Base-by-base conservation (phyloP, 192 early-diverging fungal genomes). In the Umbelopsis sp. region DNA sequence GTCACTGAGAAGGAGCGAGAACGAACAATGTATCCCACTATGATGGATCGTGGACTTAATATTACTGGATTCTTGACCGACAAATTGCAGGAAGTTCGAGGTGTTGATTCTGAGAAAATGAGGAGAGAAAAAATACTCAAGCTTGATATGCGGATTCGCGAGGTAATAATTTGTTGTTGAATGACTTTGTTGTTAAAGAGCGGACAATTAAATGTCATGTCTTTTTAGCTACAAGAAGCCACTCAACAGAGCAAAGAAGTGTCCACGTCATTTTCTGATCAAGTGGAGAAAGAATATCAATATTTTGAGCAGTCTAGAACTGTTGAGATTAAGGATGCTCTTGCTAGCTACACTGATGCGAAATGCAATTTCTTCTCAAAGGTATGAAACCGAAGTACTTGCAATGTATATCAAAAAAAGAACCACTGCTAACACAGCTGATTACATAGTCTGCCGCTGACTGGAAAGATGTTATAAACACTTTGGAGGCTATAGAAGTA, bases 61-160 rank as follows among this genome's bases (percentile, higher is more conserved):
- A 77, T 95, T 46, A 86, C 91, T 21, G 89, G 90, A 20, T 97
- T 88, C 73, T 83, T 98, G 35, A 89, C 89, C 55, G 94, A 91
- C 71, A 97, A 95, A 73, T 87, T 94, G 68, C 90, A 95, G 67
- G 94, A 97, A 64, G 86, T 95, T 70, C 86, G 92, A 70, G 94
- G 95, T 20, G 90, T 95, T 15, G 93, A 98, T 72, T 87, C 88
- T 22, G 94, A 96, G 64, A 87, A 88, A 47, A 89, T 91, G 47
- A 84, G 93, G 67, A 89, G 93, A 82, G 90, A 93, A 45, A 90
- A 88, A 50, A 78, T 98, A 20, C 81, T 85, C 58, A 91, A 86
- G 61, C 80, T 98, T 33, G 88, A 91, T 23, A 77, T 80, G 22
- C 87, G 87, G 72, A 93, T 97, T 41, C 66, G 67, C 10, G 91